Conservation (phyloP, 495 filamentous ascomycete genomes). For the Lineolata rhizophorae region DNA sequence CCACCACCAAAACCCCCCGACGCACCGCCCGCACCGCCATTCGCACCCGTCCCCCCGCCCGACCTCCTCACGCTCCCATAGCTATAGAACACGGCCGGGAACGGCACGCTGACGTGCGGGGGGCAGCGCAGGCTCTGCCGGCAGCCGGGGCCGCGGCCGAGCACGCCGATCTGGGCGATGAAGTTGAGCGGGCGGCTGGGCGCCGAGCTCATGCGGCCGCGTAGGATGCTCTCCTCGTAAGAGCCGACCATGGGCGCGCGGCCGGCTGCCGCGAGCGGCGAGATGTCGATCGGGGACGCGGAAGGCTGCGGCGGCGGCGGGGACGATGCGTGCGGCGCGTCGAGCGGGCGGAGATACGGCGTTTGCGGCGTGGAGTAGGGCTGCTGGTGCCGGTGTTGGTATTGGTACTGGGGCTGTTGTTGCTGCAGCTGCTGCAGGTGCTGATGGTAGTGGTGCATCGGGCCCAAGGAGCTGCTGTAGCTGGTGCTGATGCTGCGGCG, state of each 20-base stretch:
- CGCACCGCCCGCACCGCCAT: too few species aligned
- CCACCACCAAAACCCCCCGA: too few species aligned
- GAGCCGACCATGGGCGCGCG: conserved; percentile 94
- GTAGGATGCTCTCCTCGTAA: conserved; percentile 89
- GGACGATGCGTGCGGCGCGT: conserved; percentile 32
- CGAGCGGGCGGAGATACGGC: conserved; percentile 25
- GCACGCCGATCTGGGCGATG: conserved; percentile 82
- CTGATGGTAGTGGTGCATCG: too few species aligned
- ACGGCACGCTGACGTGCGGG: conserved; percentile 76
- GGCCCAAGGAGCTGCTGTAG: too few species aligned
- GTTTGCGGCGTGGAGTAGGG: too few species aligned
- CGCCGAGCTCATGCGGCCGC: conserved; percentile 89
- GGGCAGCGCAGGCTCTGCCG: conserved; percentile 73
- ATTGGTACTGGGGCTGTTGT: too few species aligned
- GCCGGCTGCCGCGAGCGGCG: conserved; percentile 53
- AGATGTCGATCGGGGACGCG: conserved; percentile 47
- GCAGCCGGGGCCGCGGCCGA: conserved; percentile 78
- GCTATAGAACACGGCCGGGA: conserved; percentile 93
- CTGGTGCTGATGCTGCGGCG: conserved; percentile 37
- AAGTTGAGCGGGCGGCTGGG: conserved; percentile 89
- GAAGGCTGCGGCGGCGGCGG: conserved; percentile 45
- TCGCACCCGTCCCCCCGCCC: too few species aligned
- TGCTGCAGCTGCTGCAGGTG: too few species aligned
- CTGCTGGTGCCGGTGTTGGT: too few species aligned
- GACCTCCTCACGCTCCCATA: conserved; percentile 41